Percentiles rank a stretch among this genome's conserved stretches.
phyloP scores from a whole-genome alignment of 2,329 filamentous ascomycete genomes.

The Ophiocordyceps camponoti-leonardi region DNA sequence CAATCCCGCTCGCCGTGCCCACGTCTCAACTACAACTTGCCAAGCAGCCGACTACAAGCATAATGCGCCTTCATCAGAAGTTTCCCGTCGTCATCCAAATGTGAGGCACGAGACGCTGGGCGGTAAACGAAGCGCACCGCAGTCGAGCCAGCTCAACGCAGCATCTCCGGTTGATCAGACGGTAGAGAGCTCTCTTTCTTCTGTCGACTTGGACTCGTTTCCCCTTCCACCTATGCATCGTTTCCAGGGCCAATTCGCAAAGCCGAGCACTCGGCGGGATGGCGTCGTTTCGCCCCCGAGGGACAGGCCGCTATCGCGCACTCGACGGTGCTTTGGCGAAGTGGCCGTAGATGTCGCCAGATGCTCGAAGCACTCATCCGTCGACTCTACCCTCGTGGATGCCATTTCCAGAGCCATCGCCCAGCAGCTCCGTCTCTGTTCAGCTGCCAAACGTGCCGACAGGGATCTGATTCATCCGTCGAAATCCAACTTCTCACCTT shows the following conservation, averaged over 20 bases:
- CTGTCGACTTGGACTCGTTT: constrained; percentile 8
- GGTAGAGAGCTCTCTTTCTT: constrained; percentile 5
- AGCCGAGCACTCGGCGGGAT: constrained; percentile 1
- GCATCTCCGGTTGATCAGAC: neutral
- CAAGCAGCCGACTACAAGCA: neutral
- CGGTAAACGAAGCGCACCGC: neutral
- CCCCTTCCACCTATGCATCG: constrained; percentile 6
- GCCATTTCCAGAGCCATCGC: constrained; percentile 26
- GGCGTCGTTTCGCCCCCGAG: constrained; percentile 1
- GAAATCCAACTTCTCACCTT: neutral
- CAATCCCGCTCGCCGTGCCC: constrained; percentile 3
- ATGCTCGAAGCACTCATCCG: constrained; percentile 12
- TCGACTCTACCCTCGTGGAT: constrained; percentile 23
- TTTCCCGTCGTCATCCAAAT: neutral
- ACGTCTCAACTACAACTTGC: neutral
- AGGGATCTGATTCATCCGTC: neutral
- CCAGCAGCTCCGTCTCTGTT: constrained; percentile 25
- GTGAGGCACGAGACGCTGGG: neutral
- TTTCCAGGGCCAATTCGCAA: neutral
- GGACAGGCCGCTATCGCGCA: neutral
- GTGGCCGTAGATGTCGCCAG: constrained; percentile 3
- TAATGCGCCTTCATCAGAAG: neutral
- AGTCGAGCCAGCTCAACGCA: neutral
- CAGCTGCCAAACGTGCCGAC: constrained; percentile 7
- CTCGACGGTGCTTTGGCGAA: constrained; percentile 4